Percentiles rank a stretch among this genome's conserved stretches.
Evolutionary conservation across 108 stramenopile genomes (phyloP).

Genomic region (Pseudonitzschia multiseries): DNA sequence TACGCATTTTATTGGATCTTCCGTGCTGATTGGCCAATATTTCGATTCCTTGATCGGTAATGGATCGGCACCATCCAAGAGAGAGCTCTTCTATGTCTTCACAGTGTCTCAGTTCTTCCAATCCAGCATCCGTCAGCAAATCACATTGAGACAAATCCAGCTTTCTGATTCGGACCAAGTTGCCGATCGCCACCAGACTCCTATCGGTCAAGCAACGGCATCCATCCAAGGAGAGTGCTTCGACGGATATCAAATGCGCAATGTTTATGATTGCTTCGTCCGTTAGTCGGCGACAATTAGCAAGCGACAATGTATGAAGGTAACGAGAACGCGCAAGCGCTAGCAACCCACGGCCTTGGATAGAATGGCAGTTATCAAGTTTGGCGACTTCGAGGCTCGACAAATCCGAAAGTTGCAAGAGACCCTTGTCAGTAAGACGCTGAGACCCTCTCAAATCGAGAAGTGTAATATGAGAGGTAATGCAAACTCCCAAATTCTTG

Average conservation of each 20-base stretch:
- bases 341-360: conserved; percentile 63
- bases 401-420: conserved; percentile 64
- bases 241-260: conserved; percentile 57
- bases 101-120: conserved; percentile 51
- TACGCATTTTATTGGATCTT: conserved; percentile 42
- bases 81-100: conserved; percentile 68
- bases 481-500: conserved; percentile 1
- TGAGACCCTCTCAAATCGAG: conserved; percentile 81
- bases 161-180: conserved; percentile 46
- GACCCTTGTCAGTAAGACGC: conserved; percentile 68
- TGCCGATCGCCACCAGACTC: conserved; percentile 52
- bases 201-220: conserved; percentile 83
- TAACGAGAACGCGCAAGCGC: conserved; percentile 56
- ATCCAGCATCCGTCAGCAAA: conserved; percentile 74
- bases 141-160: conserved; percentile 83
- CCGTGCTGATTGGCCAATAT: conserved; percentile 52
- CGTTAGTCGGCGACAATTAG: conserved; percentile 76
- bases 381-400: conserved; percentile 58
- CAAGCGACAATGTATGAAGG: conserved; percentile 68
- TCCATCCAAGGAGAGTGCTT: conserved; percentile 67
- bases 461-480: conserved; percentile 42
- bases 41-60: conserved; percentile 64
- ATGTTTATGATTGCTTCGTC: conserved; percentile 82
- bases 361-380: conserved; percentile 74
- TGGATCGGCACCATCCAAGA: conserved; percentile 78